Conservation (phyloP, 176 grass and related monocot genomes). For the Cenchrus purpureus region DNA sequence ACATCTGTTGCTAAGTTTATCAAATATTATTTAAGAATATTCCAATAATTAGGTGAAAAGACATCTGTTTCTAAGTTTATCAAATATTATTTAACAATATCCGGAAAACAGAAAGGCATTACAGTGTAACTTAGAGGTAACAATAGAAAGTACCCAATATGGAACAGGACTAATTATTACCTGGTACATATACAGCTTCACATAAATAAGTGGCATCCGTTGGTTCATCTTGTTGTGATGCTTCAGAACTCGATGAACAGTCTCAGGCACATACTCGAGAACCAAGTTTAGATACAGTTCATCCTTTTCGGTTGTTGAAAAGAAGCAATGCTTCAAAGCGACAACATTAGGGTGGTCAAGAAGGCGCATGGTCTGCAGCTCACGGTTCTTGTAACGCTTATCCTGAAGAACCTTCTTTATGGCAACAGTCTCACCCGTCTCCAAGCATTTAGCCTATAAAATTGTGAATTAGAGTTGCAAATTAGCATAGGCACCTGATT, state of each 20-base stretch:
- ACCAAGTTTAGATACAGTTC: slow-evolving; percentile 82
- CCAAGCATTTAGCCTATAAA: slow-evolving; percentile 76
- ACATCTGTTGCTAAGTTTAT: neutral
- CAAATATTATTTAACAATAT: neutral
- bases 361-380: slow-evolving; percentile 79
- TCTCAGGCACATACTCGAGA: slow-evolving; percentile 86
- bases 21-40: neutral
- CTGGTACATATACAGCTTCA: slow-evolving; percentile 84
- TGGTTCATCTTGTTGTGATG: slow-evolving; percentile 91
- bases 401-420: slow-evolving; percentile 94
- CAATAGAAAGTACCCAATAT: neutral
- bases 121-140: neutral
- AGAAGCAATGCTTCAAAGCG: slow-evolving; percentile 80
- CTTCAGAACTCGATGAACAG: slow-evolving; percentile 75
- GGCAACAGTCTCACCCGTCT: slow-evolving; percentile 79
- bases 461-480: neutral
- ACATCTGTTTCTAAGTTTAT: neutral
- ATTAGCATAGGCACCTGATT: neutral
- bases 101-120: neutral
- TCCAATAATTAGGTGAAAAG: neutral
- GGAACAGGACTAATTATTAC: slow-evolving; percentile 32
- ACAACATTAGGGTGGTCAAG: slow-evolving; percentile 83
- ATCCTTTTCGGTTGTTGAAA: slow-evolving; percentile 81
- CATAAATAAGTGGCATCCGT: slow-evolving; percentile 80
- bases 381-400: slow-evolving; percentile 92